Evolutionary conservation across 1,284 basidiomycete genomes (phyloP), one percentile per base, ranked within the genome.

Genomic region (Papiliotrema nemorosa): DNA sequence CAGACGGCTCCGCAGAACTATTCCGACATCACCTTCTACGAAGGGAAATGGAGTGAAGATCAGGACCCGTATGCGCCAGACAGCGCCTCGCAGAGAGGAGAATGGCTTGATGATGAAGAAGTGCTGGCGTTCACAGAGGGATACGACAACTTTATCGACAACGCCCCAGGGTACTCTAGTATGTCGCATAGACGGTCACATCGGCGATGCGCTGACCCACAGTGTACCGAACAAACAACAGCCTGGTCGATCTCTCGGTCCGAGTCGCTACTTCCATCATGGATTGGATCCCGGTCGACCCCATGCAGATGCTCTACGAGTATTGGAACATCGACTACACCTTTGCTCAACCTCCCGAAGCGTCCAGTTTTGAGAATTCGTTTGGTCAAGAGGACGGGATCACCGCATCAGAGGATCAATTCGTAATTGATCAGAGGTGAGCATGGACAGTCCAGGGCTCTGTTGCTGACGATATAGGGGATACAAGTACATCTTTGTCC

Each of bases 401-500:
- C 21, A 52, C 41, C 12, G 44, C 52, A 6, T 50, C 57, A 34
- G 42, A 22, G 16, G 56, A 60, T 43, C 50, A 54, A 40, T 60
- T 60, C 43, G 59, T 60, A 6, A 39, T 53, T 34, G 59, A 60
- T 39, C 52, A 54, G 44, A 31, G 57, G 58, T 59, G 44, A 22
- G 54, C 37, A n/a, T 31, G 26, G 7, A 16, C 14, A 9, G 27
- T 21, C 2, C 27, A 33, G n/a, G 22, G 21, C 2, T 3, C 29
- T 12, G 13, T 6, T 16, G 12, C 20, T 48, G 25, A 52, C 35
- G 5, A 6, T 2, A n/a, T 37, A 59, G 57, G 13, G 81, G 78
- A 26, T 82, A 82, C 62, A 85, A 85, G 62, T 83, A 81, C 60
- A 84, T 84, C n/a, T 86, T 79, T 55, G 71, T 78, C 36, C 70